phyloP scores from a whole-genome alignment of 805 yeast species.

The Yamadazyma scolyti region DNA sequence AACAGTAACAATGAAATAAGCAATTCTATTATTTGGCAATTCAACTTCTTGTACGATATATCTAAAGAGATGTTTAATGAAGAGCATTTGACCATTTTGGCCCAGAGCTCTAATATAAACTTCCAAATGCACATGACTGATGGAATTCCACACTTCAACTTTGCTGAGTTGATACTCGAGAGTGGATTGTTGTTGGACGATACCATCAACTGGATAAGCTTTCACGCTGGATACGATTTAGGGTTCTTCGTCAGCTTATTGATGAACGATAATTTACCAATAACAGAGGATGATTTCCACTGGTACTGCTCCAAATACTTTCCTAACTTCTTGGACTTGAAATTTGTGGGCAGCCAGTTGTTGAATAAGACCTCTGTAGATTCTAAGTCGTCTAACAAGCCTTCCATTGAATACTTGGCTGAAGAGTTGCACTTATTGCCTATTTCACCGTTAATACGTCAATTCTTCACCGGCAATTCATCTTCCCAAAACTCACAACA shows the following conservation, averaged over 20 bases:
- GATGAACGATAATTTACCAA: constrained; percentile 74
- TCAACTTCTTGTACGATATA: constrained; percentile 82
- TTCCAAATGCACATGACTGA: constrained; percentile 66
- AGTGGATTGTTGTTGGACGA: constrained; percentile 79
- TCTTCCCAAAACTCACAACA: constrained; percentile 28
- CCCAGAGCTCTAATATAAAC: constrained; percentile 76
- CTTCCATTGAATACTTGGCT: constrained; percentile 59
- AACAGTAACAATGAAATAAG: constrained; percentile 44
- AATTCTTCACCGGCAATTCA: constrained; percentile 25
- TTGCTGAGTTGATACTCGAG: constrained; percentile 80
- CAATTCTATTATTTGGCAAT: constrained; percentile 91
- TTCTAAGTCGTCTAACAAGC: constrained; percentile 24
- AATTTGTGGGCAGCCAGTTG: constrained; percentile 43
- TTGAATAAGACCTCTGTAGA: constrained; percentile 16
- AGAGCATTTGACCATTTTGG: constrained; percentile 76
- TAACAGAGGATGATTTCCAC: constrained; percentile 72
- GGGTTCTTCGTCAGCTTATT: constrained; percentile 82
- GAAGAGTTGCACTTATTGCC: constrained; percentile 66
- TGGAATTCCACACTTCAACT: constrained; percentile 77
- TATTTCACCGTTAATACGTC: constrained; percentile 48
- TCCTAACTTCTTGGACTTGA: constrained; percentile 82
- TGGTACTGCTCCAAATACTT: constrained; percentile 68
- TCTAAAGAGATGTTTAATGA: constrained; percentile 79
- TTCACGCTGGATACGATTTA: constrained; percentile 91
- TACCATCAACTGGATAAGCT: constrained; percentile 81